These are phyloP conservation scores for Phytophthora cactorum DNA, from an alignment of 352 stramenopile genomes.

Conservation along the genomic window DNA sequence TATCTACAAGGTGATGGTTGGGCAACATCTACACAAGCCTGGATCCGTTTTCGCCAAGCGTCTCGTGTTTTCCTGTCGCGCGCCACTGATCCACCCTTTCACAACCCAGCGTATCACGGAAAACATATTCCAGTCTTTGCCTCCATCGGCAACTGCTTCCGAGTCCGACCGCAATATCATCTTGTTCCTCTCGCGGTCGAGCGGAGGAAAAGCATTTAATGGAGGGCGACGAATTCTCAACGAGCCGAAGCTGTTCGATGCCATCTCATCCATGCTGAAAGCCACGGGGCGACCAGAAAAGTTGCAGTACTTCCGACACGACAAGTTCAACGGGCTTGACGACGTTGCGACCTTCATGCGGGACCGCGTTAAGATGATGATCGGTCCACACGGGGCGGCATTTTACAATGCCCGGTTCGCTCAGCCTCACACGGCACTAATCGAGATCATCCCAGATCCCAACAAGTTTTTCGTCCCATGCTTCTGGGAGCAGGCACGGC, in stretches of 20 bases:
- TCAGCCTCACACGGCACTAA: constrained; percentile 30
- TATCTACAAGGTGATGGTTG: constrained; percentile 34
- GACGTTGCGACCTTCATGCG: constrained; percentile 34
- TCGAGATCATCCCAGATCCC: constrained; percentile 33
- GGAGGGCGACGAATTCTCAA: constrained; percentile 34
- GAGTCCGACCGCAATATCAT: constrained; percentile 30
- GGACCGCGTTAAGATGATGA: constrained; percentile 41
- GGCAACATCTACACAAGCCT: constrained; percentile 20
- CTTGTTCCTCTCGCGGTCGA: constrained; percentile 33
- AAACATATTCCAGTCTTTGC: constrained; percentile 29
- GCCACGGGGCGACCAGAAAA: constrained; percentile 9
- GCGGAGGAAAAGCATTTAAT: constrained; percentile 30
- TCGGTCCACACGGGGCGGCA: constrained; percentile 33
- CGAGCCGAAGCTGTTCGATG: constrained; percentile 23
- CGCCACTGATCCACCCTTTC: constrained; percentile 35
- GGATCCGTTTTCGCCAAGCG: constrained; percentile 18
- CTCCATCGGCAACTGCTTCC: neutral
- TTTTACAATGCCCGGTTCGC: constrained; percentile 40
- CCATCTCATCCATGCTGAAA: constrained; percentile 29
- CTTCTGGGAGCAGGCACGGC: constrained; percentile 37
- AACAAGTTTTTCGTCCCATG: constrained; percentile 33
- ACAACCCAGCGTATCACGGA: constrained; percentile 37
- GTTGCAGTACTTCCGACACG: constrained; percentile 34
- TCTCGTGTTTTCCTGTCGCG: constrained; percentile 38
- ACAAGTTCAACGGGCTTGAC: constrained; percentile 29